These are phyloP conservation scores for Ephemerocybe angulata DNA, from an alignment of 768 basidiomycete genomes.

Conservation along the genomic window DNA sequence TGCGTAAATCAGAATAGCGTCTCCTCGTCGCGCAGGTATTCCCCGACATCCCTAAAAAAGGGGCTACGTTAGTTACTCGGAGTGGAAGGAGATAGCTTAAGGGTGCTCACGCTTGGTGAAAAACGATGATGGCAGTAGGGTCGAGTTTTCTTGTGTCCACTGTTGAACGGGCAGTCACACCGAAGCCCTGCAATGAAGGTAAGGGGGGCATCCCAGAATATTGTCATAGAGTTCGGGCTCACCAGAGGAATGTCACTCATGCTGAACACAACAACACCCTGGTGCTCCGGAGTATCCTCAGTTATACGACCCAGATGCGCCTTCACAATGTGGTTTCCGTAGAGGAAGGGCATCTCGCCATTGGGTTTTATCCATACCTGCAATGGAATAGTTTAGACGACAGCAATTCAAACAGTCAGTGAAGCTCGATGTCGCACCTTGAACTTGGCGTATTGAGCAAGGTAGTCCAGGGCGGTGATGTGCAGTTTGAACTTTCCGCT, in stretches of 20 bases:
- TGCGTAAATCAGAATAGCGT: slow-evolving; percentile 59
- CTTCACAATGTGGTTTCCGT: slow-evolving; percentile 97
- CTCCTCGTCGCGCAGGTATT: slow-evolving; percentile 97
- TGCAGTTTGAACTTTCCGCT: slow-evolving; percentile 97
- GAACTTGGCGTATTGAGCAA: slow-evolving; percentile 96
- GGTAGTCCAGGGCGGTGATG: slow-evolving; percentile 86
- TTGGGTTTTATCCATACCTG: slow-evolving; percentile 99
- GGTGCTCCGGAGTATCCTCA: slow-evolving; percentile 98
- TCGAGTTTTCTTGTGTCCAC: slow-evolving; percentile 95
- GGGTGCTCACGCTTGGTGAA: slow-evolving; percentile 86
- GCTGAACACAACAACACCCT: slow-evolving; percentile 94
- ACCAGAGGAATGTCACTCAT: slow-evolving; percentile 96
- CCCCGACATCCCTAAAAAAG: slow-evolving; percentile 83
- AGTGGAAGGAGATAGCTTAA: background rate
- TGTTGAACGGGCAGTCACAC: slow-evolving; percentile 94
- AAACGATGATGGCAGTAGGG: slow-evolving; percentile 95
- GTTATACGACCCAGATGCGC: slow-evolving; percentile 98
- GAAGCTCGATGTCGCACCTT: slow-evolving; percentile 55
- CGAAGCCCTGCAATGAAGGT: slow-evolving; percentile 71
- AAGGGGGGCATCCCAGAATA: slow-evolving; percentile 6
- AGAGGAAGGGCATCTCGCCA: slow-evolving; percentile 98
- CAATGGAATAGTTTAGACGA: background rate
- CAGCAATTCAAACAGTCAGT: background rate
- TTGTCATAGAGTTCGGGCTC: slow-evolving; percentile 20
- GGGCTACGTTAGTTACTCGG: background rate